Conservation (phyloP, 352 stramenopile species). For the Pythium oligandrum region DNA sequence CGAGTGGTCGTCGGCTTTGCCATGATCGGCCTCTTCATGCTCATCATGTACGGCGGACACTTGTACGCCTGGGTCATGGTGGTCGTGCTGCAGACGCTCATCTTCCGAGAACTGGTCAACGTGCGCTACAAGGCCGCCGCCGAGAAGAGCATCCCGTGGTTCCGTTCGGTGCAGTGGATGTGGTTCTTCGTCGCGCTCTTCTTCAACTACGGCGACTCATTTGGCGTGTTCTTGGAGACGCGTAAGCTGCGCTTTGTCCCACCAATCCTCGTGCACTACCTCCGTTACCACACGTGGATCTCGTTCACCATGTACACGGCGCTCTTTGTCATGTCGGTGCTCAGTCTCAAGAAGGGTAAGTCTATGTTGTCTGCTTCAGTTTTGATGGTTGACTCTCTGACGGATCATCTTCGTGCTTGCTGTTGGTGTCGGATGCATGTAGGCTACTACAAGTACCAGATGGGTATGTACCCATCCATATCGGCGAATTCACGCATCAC, state of each 20-base stretch:
- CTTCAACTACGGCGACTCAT: constrained; percentile 93
- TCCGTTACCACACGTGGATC: constrained; percentile 88
- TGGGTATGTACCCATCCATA: constrained; percentile 43
- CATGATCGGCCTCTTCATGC: constrained; percentile 69
- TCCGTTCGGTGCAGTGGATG: constrained; percentile 96
- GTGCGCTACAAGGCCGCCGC: constrained; percentile 93
- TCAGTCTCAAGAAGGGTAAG: constrained; percentile 89
- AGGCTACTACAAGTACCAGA: constrained; percentile 94
- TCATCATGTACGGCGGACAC: constrained; percentile 77
- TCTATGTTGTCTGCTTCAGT: neutral
- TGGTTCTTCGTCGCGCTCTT: constrained; percentile 97
- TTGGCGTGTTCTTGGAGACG: constrained; percentile 81
- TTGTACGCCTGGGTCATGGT: constrained; percentile 84
- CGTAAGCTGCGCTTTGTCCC: constrained; percentile 81
- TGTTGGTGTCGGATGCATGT: neutral
- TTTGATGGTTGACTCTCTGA: constrained; percentile 1
- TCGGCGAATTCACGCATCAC: constrained; percentile 1
- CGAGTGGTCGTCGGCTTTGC: constrained; percentile 67
- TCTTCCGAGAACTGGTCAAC: constrained; percentile 98
- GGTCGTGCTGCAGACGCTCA: constrained; percentile 80
- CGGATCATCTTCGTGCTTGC: neutral
- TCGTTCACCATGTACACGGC: constrained; percentile 94
- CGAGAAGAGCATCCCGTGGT: constrained; percentile 96
- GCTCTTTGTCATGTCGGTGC: constrained; percentile 95
- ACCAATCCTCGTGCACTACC: constrained; percentile 77